Evolutionary conservation across 179 eudicot genomes (phyloP).

Genomic region (Silene coronaria): DNA sequence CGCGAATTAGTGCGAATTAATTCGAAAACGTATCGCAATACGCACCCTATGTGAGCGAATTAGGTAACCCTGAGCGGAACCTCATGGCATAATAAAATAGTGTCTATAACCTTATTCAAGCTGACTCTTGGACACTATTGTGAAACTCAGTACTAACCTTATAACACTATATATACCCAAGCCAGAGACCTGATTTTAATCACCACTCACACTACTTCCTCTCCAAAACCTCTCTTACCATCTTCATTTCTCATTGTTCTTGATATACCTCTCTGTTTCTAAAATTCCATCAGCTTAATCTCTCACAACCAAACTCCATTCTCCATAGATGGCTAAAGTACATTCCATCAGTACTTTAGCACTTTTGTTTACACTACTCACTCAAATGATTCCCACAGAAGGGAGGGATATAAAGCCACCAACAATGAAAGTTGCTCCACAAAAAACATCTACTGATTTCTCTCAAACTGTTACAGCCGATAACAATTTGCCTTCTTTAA

Average conservation of each 20-base stretch:
- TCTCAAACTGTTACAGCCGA: background rate
- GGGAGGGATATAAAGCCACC: constrained; percentile 23
- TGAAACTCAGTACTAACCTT: background rate
- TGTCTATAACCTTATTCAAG: background rate
- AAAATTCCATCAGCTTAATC: background rate
- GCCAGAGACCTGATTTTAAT: constrained; percentile 14
- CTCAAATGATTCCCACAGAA: constrained; percentile 20
- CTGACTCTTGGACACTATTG: background rate
- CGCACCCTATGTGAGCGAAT: no score
- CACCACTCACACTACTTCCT: constrained; percentile 13
- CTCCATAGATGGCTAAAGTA: constrained; percentile 20
- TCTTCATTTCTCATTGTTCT: background rate
- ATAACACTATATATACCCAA: constrained; percentile 24
- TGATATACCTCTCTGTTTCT: background rate
- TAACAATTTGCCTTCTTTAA: constrained; percentile 13
- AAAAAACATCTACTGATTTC: background rate
- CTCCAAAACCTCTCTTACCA: background rate
- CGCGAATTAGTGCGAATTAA: no score
- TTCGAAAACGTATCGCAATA: no score
- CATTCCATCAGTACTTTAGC: background rate
- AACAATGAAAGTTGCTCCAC: constrained; percentile 7
- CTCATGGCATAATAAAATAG: background rate
- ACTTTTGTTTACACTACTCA: constrained; percentile 14
- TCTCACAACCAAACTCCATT: background rate
- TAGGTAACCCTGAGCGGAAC: no score